Percentiles rank a stretch among this genome's conserved stretches.
These are phyloP conservation scores for Lactifluus volemus DNA, from an alignment of 768 basidiomycete genomes.

Conservation along the genomic window DNA sequence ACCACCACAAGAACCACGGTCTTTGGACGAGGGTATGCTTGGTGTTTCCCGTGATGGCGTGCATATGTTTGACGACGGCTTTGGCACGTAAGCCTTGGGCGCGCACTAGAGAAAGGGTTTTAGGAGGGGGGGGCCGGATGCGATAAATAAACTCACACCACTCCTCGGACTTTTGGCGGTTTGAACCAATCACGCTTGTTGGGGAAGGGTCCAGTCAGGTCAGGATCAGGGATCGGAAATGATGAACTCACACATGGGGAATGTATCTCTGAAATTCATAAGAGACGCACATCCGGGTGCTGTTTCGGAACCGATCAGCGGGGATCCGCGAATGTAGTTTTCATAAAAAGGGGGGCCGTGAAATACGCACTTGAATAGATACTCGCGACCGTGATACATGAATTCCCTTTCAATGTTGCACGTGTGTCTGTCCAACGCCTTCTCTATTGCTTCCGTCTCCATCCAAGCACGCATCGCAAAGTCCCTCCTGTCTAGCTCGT, in stretches of 20 bases:
- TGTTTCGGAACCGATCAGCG: conserved; percentile 25
- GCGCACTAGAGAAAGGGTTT: background rate
- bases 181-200: conserved; percentile 15
- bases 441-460: conserved; percentile 59
- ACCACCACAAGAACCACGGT: conserved; percentile 64
- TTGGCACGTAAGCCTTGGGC: conserved; percentile 34
- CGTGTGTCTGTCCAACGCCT: conserved; percentile 51
- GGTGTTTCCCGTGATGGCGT: conserved; percentile 44
- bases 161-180: conserved; percentile 51
- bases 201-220: conserved; percentile 4
- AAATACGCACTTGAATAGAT: conserved; percentile 72
- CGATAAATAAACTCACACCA: conserved; percentile 43
- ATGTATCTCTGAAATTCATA: conserved; percentile 60
- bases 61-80: conserved; percentile 40
- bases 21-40: conserved; percentile 40
- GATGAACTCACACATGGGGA: conserved; percentile 38
- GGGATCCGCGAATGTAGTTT: no score
- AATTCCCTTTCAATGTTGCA: conserved; percentile 61
- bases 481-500: conserved; percentile 45
- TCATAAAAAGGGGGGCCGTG: conserved; percentile 1
- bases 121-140: conserved; percentile 1
- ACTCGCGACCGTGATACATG: conserved; percentile 63
- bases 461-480: conserved; percentile 65
- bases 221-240: no score
- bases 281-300: conserved; percentile 61